These are phyloP conservation scores for Cajanus cajan DNA, from an alignment of 306 rosid species.

Conservation along the genomic window DNA sequence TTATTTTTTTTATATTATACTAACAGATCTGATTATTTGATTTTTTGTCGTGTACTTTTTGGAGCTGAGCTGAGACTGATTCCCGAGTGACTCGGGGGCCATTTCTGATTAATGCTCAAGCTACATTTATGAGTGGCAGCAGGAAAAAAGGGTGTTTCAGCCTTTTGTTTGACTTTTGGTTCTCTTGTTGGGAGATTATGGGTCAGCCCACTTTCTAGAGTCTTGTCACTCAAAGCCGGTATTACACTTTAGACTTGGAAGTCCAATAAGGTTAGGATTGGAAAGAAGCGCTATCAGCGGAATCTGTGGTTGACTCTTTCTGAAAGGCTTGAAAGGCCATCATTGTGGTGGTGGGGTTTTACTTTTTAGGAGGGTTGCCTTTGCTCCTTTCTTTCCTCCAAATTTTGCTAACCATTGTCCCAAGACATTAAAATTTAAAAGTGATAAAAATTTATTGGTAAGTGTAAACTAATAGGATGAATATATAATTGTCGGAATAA, in stretches of 20 bases:
- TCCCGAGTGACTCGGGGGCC: slow-evolving; percentile 26
- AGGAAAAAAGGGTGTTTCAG: slow-evolving; percentile 29
- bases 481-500: background rate
- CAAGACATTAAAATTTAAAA: background rate
- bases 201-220: too few relatives aligned
- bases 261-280: slow-evolving; percentile 22
- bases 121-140: slow-evolving; percentile 14
- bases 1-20: background rate
- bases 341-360: slow-evolving; percentile 29
- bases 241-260: too few relatives aligned
- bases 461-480: background rate
- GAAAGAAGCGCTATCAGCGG: slow-evolving; percentile 5
- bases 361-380: slow-evolving; percentile 8
- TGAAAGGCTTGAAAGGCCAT: too few relatives aligned
- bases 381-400: background rate
- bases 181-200: too few relatives aligned
- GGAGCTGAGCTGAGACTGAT: slow-evolving; percentile 26
- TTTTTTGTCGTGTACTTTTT: slow-evolving; percentile 25
- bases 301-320: slow-evolving; percentile 20
- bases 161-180: slow-evolving; percentile 36
- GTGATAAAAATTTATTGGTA: background rate
- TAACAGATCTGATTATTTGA: slow-evolving; percentile 2
- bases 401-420: background rate
- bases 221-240: slow-evolving; percentile 24
- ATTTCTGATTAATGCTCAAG: slow-evolving; percentile 27